Evolutionary conservation across 371 early-diverging fungal genomes (phyloP), one percentile per base, ranked within the genome.

Genomic region (Rhizomucor pusillus): DNA sequence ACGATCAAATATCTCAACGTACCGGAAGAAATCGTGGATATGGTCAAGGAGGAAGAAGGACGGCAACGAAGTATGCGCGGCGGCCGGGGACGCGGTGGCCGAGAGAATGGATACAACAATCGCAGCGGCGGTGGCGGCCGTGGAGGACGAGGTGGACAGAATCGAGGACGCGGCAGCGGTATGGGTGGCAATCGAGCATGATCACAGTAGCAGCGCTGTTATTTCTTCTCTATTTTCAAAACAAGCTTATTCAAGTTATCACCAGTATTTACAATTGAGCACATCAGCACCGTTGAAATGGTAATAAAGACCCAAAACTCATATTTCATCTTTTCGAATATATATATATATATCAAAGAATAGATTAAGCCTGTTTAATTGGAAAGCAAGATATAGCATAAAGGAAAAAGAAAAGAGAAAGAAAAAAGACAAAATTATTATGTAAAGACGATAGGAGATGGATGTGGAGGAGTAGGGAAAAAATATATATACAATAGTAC

Each of bases 1-100:
- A 92, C 92, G 6, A 92, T 98, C 63, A 96, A 96, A 77, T 95
- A 94, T 66, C 77, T 98, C 60, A 89, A 95, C 47, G 84, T 98
- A 18, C 97, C 94, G 7, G 93, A 93, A 62, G 91, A 89, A 73
- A 88, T 92, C 54, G 84, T 97, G 20, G 95, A 96, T 56, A 85
- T 90, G 82, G 95, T 92, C 35, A 90, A 88, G 69, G 91, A 89
- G 58, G 85, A 79, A 41, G 76, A 84, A 57, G 56, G 65, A 45
- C 74, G 69, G 64, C 64, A 77, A 43, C 60, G 72, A 52, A 71
- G 66, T 16, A 52, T 52, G 50, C 54, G 54, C 34, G 71, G 79
- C 44, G 68, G 82, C 39, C 75, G 87, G 19, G 79, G 87, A 19
- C 72, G 75, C 9, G 76, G 82, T 50, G 79, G 85, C 40, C 74